phyloP scores from a whole-genome alignment of 2,329 filamentous ascomycete species.

The Microcyclospora pomicola region DNA sequence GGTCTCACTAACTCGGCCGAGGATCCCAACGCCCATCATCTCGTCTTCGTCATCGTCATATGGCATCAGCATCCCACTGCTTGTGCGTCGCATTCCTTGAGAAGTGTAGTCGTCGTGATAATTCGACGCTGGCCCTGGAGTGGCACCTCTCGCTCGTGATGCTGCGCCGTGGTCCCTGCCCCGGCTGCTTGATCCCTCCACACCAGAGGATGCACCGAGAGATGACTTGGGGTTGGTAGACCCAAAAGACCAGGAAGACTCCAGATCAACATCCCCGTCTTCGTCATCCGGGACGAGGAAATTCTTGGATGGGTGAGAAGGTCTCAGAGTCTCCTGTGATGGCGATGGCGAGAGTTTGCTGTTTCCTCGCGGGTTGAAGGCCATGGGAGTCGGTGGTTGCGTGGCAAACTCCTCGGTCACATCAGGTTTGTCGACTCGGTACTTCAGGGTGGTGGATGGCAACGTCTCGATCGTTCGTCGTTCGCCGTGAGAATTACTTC shows the following conservation, averaged over 20 bases:
- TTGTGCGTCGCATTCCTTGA: conserved; percentile 58
- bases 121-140: conserved; percentile 19
- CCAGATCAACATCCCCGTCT: conserved; percentile 3
- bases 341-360: conserved; percentile 53
- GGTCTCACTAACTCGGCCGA: conserved; percentile 70
- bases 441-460: conserved; percentile 78
- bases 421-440: conserved; percentile 63
- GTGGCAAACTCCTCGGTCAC: conserved; percentile 9
- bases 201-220: conserved; percentile 15
- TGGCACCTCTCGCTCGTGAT: conserved; percentile 12
- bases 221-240: conserved; percentile 21
- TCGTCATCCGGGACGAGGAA: conserved; percentile 41
- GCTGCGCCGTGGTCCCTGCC: conserved; percentile 22
- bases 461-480: conserved; percentile 72
- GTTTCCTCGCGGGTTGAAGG: conserved; percentile 31
- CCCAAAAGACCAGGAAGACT: conserved; percentile 22
- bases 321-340: conserved; percentile 69
- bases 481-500: conserved; percentile 44
- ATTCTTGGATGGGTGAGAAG: conserved; percentile 51
- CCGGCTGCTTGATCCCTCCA: conserved; percentile 23
- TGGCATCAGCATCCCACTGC: conserved; percentile 86
- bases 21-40: conserved; percentile 43
- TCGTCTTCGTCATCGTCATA: conserved; percentile 56
- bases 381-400: conserved; percentile 12
- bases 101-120: conserved; percentile 19